phyloP scores from a whole-genome alignment of 1,284 basidiomycete genomes.

The Microbotryomycetes sp. region DNA sequence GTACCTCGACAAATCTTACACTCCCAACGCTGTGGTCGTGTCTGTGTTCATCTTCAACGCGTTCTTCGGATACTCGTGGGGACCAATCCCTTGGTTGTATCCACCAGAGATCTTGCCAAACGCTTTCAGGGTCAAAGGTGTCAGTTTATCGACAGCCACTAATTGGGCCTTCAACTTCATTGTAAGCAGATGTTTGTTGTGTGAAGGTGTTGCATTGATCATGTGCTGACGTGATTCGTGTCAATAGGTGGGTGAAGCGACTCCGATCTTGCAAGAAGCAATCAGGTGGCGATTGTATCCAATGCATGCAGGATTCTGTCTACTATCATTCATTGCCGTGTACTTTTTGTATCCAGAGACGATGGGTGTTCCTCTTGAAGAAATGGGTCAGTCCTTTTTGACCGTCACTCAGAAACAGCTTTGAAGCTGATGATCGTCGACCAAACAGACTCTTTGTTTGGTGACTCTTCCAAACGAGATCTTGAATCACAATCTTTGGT shows the following conservation, averaged over 20 bases:
- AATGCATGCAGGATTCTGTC: constrained; percentile 64
- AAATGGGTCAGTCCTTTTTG: constrained; percentile 47
- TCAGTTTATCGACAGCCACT: constrained; percentile 78
- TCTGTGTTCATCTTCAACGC: constrained; percentile 94
- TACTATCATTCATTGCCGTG: constrained; percentile 40
- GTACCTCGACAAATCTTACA: constrained; percentile 63
- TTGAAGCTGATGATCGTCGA: no score
- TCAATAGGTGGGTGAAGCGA: constrained; percentile 67
- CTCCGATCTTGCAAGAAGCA: constrained; percentile 78
- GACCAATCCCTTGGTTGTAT: constrained; percentile 79
- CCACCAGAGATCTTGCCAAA: constrained; percentile 90
- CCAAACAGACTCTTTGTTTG: not conserved
- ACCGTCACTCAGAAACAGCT: no score
- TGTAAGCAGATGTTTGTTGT: not conserved
- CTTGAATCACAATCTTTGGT: not conserved
- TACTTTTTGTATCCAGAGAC: constrained; percentile 60
- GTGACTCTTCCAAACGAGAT: not conserved
- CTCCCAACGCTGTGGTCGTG: constrained; percentile 76
- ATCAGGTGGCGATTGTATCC: constrained; percentile 92
- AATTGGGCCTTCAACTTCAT: constrained; percentile 69
- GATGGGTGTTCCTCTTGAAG: constrained; percentile 50
- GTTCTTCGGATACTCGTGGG: constrained; percentile 74
- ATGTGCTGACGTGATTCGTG: not conserved
- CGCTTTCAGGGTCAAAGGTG: constrained; percentile 84
- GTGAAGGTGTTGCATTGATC: constrained; percentile 17